Conservation (phyloP, 2,329 filamentous ascomycete genomes). For the Sporothrix brunneoviolacea region DNA sequence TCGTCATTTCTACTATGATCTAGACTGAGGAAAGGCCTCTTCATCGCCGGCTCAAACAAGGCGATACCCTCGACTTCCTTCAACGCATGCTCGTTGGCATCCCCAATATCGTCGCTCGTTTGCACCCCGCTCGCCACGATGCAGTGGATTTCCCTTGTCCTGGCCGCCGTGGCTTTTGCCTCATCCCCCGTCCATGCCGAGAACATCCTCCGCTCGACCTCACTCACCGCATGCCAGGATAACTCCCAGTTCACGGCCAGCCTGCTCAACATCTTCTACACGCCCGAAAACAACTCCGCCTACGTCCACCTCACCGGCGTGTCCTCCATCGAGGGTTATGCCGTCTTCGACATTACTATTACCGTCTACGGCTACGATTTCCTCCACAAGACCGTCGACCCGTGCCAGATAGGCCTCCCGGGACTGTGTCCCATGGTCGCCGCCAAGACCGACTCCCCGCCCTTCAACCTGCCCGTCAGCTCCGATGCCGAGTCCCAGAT, state of each 20-base stretch:
- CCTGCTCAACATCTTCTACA: slow-evolving; percentile 70
- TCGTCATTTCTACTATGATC: too few relatives aligned
- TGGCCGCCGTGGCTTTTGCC: too few relatives aligned
- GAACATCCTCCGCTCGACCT: slow-evolving; percentile 40
- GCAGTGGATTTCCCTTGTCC: too few relatives aligned
- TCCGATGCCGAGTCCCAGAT: slow-evolving; percentile 53
- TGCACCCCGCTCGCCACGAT: too few relatives aligned
- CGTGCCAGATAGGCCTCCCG: slow-evolving; percentile 58
- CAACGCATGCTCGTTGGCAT: too few relatives aligned
- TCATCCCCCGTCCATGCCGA: too few relatives aligned
- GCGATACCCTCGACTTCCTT: too few relatives aligned
- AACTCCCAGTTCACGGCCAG: slow-evolving; percentile 74
- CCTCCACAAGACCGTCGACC: slow-evolving; percentile 56
- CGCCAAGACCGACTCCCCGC: slow-evolving; percentile 45
- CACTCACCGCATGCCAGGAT: slow-evolving; percentile 66
- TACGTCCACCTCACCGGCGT: slow-evolving; percentile 64
- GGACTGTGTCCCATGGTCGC: slow-evolving; percentile 78
- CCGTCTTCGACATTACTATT: slow-evolving; percentile 63
- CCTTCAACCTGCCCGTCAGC: slow-evolving; percentile 56
- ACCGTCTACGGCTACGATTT: slow-evolving; percentile 68
- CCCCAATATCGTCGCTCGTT: too few relatives aligned
- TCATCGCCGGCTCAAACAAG: too few relatives aligned
- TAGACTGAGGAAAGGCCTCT: too few relatives aligned
- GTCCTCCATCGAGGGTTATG: slow-evolving; percentile 66
- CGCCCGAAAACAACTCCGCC: slow-evolving; percentile 56